Conservation (phyloP, 306 rosid species). For the Rosa persica region DNA sequence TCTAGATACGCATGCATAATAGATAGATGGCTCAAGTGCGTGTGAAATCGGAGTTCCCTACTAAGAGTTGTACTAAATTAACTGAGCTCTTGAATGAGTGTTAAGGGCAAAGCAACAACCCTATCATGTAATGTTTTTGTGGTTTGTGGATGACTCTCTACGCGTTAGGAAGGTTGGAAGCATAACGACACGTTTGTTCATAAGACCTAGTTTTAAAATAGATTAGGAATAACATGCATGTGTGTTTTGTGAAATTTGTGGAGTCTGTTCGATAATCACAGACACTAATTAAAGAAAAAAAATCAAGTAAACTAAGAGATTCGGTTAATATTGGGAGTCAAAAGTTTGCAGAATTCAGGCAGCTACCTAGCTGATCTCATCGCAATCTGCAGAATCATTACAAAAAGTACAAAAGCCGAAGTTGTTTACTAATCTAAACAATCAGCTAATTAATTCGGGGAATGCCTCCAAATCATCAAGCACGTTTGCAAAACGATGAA, state of each 20-base stretch:
- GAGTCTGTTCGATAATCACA: background rate
- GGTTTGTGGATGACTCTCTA: background rate
- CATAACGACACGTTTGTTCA: background rate
- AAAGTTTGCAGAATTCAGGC: constrained; percentile 1
- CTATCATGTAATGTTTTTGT: background rate
- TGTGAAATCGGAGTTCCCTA: background rate
- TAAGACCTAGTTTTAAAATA: background rate
- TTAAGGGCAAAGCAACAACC: background rate
- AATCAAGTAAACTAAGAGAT: background rate
- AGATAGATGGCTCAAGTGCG: background rate
- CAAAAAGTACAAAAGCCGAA: background rate
- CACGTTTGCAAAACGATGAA: constrained; percentile 25
- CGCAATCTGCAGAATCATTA: background rate
- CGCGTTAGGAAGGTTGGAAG: background rate
- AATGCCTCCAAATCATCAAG: constrained; percentile 17
- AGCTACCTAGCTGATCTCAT: background rate
- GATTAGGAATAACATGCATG: background rate
- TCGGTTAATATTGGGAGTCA: background rate
- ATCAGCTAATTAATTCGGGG: background rate
- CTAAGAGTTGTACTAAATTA: background rate
- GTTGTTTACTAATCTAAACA: background rate
- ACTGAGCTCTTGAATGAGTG: constrained; percentile 9
- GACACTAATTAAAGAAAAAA: background rate
- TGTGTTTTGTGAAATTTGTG: background rate
- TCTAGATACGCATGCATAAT: background rate